Conservation (phyloP, 2,329 filamentous ascomycete genomes). For the Colletotrichum sansevieriae region DNA sequence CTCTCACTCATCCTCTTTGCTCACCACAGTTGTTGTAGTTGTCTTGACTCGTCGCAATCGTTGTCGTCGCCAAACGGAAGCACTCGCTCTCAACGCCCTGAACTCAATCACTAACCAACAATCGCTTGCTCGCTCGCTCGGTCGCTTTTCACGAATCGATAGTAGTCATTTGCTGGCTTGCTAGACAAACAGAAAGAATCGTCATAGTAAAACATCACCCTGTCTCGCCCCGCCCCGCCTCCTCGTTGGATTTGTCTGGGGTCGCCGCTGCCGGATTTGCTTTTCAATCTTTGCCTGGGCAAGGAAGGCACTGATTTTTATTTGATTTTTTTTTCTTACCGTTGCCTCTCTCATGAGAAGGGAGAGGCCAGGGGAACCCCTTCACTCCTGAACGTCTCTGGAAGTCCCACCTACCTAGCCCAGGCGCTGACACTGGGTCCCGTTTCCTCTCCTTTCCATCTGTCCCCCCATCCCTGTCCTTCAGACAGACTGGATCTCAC, state of each 20-base stretch:
- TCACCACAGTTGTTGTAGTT: conserved; percentile 12
- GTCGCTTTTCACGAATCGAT: conserved; percentile 17
- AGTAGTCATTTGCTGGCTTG: background rate
- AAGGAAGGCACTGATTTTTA: conserved; percentile 25
- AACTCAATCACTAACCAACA: conserved; percentile 16
- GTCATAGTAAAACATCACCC: background rate
- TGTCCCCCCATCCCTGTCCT: no score
- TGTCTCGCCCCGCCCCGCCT: background rate
- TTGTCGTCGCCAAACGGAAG: conserved; percentile 14
- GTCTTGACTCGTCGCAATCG: conserved; percentile 22
- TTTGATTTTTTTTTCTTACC: conserved; percentile 4
- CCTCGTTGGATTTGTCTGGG: background rate
- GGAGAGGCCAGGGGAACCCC: conserved; percentile 36
- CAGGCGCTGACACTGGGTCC: conserved; percentile 22
- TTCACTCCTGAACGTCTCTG: conserved; percentile 37
- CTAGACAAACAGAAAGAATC: background rate
- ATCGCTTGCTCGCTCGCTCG: conserved; percentile 30
- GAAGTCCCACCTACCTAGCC: conserved; percentile 15
- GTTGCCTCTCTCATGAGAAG: conserved; percentile 29
- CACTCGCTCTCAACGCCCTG: conserved; percentile 15
- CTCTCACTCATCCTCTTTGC: background rate
- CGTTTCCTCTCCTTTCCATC: background rate
- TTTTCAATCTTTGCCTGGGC: conserved; percentile 23
- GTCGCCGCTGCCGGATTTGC: conserved; percentile 19
- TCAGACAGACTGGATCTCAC: no score